These are phyloP conservation scores for Myriosclerotinia scirpicola DNA, from an alignment of 2,329 filamentous ascomycete species.

Conservation along the genomic window DNA sequence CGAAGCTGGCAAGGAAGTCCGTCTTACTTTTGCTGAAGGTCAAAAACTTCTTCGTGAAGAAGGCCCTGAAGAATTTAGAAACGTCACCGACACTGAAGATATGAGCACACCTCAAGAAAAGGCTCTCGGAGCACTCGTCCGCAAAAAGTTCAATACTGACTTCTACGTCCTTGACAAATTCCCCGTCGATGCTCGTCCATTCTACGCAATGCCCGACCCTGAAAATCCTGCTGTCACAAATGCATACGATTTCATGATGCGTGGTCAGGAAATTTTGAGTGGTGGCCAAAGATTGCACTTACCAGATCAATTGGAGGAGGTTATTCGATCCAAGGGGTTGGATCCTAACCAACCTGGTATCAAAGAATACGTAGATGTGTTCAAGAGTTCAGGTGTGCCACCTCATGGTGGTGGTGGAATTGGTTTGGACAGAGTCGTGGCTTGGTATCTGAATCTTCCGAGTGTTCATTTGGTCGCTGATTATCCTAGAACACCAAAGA, in stretches of 20 bases:
- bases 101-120: conserved; percentile 81
- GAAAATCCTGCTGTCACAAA: conserved; percentile 65
- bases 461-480: conserved; percentile 59
- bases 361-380: conserved; percentile 86
- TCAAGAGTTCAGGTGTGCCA: conserved; percentile 78
- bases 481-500: conserved; percentile 62
- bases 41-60: conserved; percentile 76
- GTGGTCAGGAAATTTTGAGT: conserved; percentile 88
- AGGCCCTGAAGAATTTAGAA: conserved; percentile 63
- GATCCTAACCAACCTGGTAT: conserved; percentile 73
- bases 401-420: conserved; percentile 89
- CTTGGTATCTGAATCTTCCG: conserved; percentile 60
- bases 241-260: conserved; percentile 81
- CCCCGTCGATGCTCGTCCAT: conserved; percentile 82
- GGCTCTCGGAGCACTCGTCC: conserved; percentile 82
- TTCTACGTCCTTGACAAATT: conserved; percentile 98
- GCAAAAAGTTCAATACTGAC: conserved; percentile 87
- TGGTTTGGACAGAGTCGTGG: conserved; percentile 82
- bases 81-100: conserved; percentile 75
- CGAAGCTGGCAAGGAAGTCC: conserved; percentile 69
- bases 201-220: conserved; percentile 84
- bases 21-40: conserved; percentile 75
- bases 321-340: conserved; percentile 76
- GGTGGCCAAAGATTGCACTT: conserved; percentile 91
- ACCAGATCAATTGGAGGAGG: conserved; percentile 70